A percentile compares a stretch with the other conserved stretches of the same genome.
Conservation (phyloP, 805 yeast genomes). For the Jamesozyma rosinii region DNA sequence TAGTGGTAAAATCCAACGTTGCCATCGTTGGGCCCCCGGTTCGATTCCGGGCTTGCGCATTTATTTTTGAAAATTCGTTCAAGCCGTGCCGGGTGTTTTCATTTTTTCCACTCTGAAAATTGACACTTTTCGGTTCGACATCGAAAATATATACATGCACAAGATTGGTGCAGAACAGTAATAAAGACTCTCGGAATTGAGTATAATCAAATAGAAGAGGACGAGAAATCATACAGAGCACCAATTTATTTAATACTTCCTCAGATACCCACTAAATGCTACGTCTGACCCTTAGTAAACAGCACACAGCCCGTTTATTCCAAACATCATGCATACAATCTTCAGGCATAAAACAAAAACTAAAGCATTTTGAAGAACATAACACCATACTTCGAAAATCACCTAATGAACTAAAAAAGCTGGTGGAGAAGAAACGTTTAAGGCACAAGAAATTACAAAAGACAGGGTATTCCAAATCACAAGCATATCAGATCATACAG, state of each 20-base stretch:
- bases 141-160: neutral
- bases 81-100: too few species aligned
- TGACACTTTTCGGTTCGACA: neutral
- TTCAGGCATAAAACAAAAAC: slow-evolving; percentile 17
- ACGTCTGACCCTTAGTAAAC: neutral
- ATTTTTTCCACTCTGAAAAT: neutral
- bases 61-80: too few species aligned
- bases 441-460: slow-evolving; percentile 18
- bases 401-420: slow-evolving; percentile 12
- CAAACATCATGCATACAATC: neutral
- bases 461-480: slow-evolving; percentile 22
- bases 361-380: slow-evolving; percentile 11
- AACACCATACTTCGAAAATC: slow-evolving; percentile 13
- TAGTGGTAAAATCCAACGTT: too few species aligned
- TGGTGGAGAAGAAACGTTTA: slow-evolving; percentile 11
- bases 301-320: neutral
- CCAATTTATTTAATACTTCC: too few species aligned
- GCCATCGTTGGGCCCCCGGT: too few species aligned
- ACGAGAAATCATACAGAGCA: too few species aligned
- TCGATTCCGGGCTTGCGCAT: neutral
- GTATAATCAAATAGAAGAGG: too few species aligned
- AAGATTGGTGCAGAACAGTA: too few species aligned
- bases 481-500: slow-evolving; percentile 20
- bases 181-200: too few species aligned
- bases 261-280: too few species aligned